Evolutionary conservation across 305 asterid species (phyloP).

Genomic region (Fraxinus sp.): DNA sequence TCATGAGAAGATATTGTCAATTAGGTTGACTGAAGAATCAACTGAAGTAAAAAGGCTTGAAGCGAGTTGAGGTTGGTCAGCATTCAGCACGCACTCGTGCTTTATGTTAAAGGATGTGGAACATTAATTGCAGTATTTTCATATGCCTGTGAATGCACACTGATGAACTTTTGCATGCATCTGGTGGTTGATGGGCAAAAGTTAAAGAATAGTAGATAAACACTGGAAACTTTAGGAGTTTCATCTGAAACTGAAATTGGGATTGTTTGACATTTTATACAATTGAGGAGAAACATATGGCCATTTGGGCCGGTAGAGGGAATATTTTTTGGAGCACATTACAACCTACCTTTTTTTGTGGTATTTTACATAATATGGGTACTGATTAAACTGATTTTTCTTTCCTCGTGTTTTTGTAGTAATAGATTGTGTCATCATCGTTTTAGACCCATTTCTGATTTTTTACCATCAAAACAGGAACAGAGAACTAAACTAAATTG

Average conservation of each 20-base stretch:
- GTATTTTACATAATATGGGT: background rate
- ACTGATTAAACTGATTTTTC: background rate
- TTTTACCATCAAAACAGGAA: background rate
- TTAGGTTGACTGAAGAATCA: background rate
- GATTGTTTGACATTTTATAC: background rate
- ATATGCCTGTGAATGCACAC: background rate
- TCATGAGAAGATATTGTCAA: background rate
- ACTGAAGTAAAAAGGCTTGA: background rate
- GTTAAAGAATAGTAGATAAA: background rate
- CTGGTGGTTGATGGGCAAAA: background rate
- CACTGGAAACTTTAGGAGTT: background rate
- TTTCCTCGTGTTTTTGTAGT: background rate
- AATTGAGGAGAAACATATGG: background rate
- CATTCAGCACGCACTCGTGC: background rate
- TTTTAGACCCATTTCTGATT: background rate
- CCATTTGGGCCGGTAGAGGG: background rate
- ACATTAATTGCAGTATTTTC: background rate
- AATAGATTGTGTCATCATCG: background rate
- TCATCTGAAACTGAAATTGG: background rate
- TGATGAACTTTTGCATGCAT: background rate
- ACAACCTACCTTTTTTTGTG: background rate
- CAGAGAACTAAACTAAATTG: background rate
- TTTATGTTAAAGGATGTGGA: background rate
- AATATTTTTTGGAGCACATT: background rate
- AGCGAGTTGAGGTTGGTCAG: background rate